Evolutionary conservation across 768 basidiomycete genomes (phyloP), one percentile per base, ranked within the genome.

Genomic region (Saitozyma sp.): DNA sequence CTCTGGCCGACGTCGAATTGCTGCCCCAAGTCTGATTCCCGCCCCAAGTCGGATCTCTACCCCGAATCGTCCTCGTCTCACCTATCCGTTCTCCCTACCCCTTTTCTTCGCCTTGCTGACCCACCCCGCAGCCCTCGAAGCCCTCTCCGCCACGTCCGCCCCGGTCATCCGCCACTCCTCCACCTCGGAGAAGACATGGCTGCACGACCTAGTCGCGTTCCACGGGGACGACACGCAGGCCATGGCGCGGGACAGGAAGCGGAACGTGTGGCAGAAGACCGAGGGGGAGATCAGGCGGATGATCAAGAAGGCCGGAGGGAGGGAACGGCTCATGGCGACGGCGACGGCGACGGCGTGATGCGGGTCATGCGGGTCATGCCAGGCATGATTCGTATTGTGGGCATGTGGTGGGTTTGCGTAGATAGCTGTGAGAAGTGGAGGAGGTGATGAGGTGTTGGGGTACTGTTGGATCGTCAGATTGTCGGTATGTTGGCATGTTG

Each of bases 261-360:
- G 89, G 62, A 97, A 98, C 77, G 80, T 85, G 14, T 88, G 87
- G 78, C 95, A 98, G 81, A 85, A 88, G 74, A 96, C 92, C 2
- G 84, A 82, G 40, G 93, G 90, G 16, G 87, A 92, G 81, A 78
- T 97, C 41, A 71, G 66, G 61, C 52, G 74, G 61, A 76, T 76
- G 74, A 58, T 79, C 45, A 70, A 63, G 57, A 79, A 79, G 62
- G 78, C 76, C 40, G 78, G 78, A 17, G 78, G 78, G 9, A 67
- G 67, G 19, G 71, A 69, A 17, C 69, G 68, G 57, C 42, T 78
- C 19, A 17, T 59, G 50, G 43, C 20, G 29, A 29, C 29, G 29
- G 29, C 29, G 5, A 29, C 2, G 29, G 29, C 29, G 5, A 5
- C 29, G 29, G 29, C 29, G 5, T 29, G 29, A 5, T 5, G 29